Evolutionary conservation across 2,329 filamentous ascomycete genomes (phyloP).

Genomic region (Lachnellula arida): DNA sequence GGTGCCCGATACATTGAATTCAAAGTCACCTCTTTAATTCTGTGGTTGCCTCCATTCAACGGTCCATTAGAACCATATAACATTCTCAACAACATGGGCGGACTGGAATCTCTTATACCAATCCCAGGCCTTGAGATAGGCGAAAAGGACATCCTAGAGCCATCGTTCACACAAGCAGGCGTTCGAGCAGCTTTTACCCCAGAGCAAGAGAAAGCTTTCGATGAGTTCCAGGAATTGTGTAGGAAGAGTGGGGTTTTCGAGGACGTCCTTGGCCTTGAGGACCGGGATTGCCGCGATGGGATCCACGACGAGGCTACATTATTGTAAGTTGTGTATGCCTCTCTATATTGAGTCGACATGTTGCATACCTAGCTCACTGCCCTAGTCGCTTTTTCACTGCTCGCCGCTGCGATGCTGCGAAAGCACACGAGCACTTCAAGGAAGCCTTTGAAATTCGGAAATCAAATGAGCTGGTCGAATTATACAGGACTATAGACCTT

Average conservation of each 20-base stretch:
- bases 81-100: too few relatives aligned
- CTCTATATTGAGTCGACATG: background rate
- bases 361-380: background rate
- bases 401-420: background rate
- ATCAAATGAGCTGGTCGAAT: background rate
- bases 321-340: background rate
- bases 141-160: background rate
- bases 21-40: too few relatives aligned
- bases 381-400: background rate
- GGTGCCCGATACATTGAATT: too few relatives aligned
- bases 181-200: background rate
- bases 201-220: background rate
- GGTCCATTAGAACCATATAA: too few relatives aligned
- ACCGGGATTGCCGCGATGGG: background rate
- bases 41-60: too few relatives aligned
- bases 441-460: background rate
- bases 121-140: background rate
- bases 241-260: background rate
- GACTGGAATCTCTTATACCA: background rate
- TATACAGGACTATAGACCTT: background rate
- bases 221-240: background rate
- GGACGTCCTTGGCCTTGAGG: background rate
- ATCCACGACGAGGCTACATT: background rate
- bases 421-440: background rate
- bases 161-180: background rate